Base-by-base conservation (phyloP, 257 asterid species). In the Rubia yunnanensis region DNA sequence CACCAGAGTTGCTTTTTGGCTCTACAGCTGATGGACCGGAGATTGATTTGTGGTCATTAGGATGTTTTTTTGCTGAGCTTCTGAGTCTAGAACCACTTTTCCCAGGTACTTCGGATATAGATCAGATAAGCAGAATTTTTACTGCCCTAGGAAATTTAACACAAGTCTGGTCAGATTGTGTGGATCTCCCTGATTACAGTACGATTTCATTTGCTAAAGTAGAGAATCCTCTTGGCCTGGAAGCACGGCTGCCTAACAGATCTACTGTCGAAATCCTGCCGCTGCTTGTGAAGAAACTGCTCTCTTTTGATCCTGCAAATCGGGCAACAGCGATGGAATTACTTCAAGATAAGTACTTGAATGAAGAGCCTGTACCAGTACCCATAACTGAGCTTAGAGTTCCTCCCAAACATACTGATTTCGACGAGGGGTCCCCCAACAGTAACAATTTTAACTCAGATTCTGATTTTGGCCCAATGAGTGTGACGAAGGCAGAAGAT, bases 1-100 rank as follows among this genome's bases (percentile, higher is more conserved):
- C 96, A 68, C 99, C 99, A 2, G 99, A 94, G 79, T 86, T 94
- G 64, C 95, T 94, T 2, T 90, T 83, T 28, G 99, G 99, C 2
- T 90, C 97, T 58, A 88, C 95, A 34, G 83, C 70, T 34, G 90
- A 94, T 36, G 95, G 95, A 24, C 77, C 82, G 18, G 99, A 88
- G 82, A 83, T 90, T 57, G 99, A 94, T 66, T 83, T 94, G 50
- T 94, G 99, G 99, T 88, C 99, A 23, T 73, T 94, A 34, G 99
- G 99, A 17, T 94, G 97, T 49, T 88, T 94, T 50, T 90, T 94
- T 71, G 89, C 96, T 0, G 98, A 90, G 84, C 85, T 94, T 68
- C 56, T 88, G 61, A 82, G 82, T 55, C 82, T 86, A 38, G 84
- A 85, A 66, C 95, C 99, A 20, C 76, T 90, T 54, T 90, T 94